Conservation (phyloP, 2,329 filamentous ascomycete genomes). For the Stylonectria norvegica region DNA sequence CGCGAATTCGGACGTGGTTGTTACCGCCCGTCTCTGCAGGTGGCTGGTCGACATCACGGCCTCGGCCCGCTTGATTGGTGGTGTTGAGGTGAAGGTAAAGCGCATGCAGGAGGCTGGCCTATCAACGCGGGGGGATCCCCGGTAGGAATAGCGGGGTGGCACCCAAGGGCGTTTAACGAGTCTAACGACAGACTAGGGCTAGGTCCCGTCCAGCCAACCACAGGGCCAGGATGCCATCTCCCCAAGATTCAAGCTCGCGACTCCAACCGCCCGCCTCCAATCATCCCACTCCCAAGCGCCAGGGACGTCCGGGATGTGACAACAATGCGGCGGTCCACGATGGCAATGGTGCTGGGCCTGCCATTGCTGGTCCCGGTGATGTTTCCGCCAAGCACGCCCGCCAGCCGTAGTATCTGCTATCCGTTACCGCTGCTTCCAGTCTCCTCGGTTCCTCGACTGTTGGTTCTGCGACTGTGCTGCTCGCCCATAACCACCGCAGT, state of each 20-base stretch:
- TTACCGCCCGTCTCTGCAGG: slow-evolving; percentile 47
- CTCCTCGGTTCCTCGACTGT: too few species aligned
- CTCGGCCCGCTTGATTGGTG: slow-evolving; percentile 37
- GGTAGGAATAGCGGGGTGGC: neutral
- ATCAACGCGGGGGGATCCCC: slow-evolving; percentile 22
- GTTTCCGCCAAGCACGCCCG: too few species aligned
- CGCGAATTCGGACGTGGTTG: slow-evolving; percentile 31
- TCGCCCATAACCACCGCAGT: too few species aligned
- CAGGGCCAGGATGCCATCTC: slow-evolving; percentile 10
- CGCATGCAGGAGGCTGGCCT: slow-evolving; percentile 22
- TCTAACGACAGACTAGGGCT: neutral
- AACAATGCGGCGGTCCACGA: too few species aligned
- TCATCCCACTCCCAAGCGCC: slow-evolving; percentile 13
- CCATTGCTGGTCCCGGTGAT: too few species aligned
- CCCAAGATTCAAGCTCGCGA: slow-evolving; percentile 20
- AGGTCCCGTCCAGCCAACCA: slow-evolving; percentile 16
- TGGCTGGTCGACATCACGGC: slow-evolving; percentile 40
- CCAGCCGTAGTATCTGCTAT: too few species aligned
- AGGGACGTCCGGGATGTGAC: slow-evolving; percentile 11
- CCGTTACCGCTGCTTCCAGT: too few species aligned
- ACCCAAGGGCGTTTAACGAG: neutral
- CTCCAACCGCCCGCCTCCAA: slow-evolving; percentile 13
- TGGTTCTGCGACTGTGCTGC: too few species aligned
- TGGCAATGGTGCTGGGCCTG: too few species aligned
- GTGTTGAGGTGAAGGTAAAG: slow-evolving; percentile 17